Evolutionary conservation across 176 grass and related monocot species (phyloP).

Genomic region (Typha latifolia): DNA sequence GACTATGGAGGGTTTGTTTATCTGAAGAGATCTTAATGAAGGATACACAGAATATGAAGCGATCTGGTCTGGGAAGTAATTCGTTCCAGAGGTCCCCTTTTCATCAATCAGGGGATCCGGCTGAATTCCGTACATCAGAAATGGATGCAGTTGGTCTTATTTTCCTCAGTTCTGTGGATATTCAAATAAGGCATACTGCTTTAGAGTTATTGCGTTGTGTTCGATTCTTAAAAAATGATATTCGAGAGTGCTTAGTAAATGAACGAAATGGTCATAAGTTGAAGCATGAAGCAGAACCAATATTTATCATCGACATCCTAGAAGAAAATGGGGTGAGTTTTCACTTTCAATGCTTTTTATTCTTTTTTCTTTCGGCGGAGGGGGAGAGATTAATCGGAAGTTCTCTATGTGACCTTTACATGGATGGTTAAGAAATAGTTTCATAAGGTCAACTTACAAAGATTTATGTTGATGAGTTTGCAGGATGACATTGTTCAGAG

Average conservation of each 20-base stretch:
- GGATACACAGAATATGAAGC: conserved; percentile 46
- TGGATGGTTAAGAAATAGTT: too few relatives aligned
- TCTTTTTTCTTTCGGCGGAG: too few relatives aligned
- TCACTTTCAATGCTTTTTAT: too few relatives aligned
- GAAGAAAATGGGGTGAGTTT: conserved; percentile 94
- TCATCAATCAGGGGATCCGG: conserved; percentile 45
- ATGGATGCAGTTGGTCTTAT: conserved; percentile 98
- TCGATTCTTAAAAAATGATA: conserved; percentile 73
- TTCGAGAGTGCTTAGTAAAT: conserved; percentile 64
- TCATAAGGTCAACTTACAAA: too few relatives aligned
- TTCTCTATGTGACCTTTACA: too few relatives aligned
- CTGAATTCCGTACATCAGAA: conserved; percentile 77
- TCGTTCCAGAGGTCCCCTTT: conserved; percentile 53
- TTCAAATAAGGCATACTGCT: conserved; percentile 93
- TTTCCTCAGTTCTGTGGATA: conserved; percentile 90
- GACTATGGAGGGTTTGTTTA: conserved; percentile 78
- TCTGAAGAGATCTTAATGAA: conserved; percentile 67
- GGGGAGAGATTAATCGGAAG: too few relatives aligned
- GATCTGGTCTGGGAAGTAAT: conserved; percentile 43
- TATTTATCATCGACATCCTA: conserved; percentile 95
- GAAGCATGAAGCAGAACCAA: conserved; percentile 80
- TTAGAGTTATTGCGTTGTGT: conserved; percentile 83
- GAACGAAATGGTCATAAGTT: conserved; percentile 57
- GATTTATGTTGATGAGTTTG: conserved; percentile 15
- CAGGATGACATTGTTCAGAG: conserved; percentile 99